These are phyloP conservation scores for Backusella morwellensis DNA, from an alignment of 192 early-diverging fungal species.

Conservation along the genomic window DNA sequence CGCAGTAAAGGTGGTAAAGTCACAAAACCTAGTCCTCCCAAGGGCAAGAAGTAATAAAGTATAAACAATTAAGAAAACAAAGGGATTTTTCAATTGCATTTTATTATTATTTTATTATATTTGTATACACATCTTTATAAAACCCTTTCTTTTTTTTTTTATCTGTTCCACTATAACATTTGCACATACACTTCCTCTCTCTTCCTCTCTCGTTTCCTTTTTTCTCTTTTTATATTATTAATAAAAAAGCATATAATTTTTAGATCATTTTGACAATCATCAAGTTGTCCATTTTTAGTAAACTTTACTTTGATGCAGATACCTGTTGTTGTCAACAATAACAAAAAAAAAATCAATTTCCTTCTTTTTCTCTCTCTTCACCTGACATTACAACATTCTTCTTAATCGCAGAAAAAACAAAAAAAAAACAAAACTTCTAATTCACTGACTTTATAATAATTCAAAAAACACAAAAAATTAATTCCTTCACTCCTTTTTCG, in stretches of 20 bases:
- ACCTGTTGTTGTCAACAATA: no score
- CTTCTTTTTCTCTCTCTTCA: no score
- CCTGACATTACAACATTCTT: no score
- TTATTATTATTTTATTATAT: not conserved
- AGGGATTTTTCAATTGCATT: not conserved
- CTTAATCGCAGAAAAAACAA: not conserved
- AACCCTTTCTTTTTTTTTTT: not conserved
- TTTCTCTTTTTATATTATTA: not conserved
- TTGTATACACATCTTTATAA: not conserved
- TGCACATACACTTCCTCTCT: no score
- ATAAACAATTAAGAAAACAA: not conserved
- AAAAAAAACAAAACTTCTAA: not conserved
- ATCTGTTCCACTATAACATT: not conserved
- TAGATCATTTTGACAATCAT: no score
- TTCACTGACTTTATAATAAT: not conserved
- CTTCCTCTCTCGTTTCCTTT: not conserved
- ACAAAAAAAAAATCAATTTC: no score
- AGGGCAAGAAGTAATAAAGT: slow-evolving; percentile 6
- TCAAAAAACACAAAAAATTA: no score
- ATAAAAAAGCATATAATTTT: no score
- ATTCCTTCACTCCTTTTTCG: not conserved
- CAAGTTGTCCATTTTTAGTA: no score
- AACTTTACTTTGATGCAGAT: no score
- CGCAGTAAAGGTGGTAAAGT: slow-evolving; percentile 20
- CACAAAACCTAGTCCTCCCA: slow-evolving; percentile 3